These are phyloP conservation scores for Nicotiana paniculata DNA, from an alignment of 257 asterid genomes.

Conservation along the genomic window DNA sequence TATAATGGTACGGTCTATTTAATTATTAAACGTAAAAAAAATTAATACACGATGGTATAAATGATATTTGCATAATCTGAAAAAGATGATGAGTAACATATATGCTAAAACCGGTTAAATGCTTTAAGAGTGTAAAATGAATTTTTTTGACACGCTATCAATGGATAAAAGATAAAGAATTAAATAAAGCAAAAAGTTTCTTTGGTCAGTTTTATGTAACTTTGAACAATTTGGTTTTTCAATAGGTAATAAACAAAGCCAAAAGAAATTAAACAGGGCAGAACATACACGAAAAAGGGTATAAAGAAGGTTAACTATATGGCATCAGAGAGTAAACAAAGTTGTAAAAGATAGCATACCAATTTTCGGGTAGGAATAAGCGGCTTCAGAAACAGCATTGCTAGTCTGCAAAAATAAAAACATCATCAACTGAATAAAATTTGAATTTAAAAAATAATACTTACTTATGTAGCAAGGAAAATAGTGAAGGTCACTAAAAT, in stretches of 20 bases:
- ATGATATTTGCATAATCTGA: too few relatives aligned
- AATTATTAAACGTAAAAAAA: too few relatives aligned
- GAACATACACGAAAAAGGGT: neutral
- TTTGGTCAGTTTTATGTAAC: too few relatives aligned
- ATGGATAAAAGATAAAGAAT: too few relatives aligned
- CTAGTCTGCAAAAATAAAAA: constrained; percentile 33
- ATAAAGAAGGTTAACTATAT: neutral
- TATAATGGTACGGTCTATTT: neutral
- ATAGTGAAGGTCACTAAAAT: neutral
- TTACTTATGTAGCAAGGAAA: neutral
- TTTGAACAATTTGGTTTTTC: too few relatives aligned
- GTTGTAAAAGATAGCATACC: constrained; percentile 17
- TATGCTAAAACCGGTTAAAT: too few relatives aligned
- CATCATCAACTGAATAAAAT: neutral
- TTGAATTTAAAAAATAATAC: neutral
- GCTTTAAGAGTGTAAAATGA: too few relatives aligned
- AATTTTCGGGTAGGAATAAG: constrained; percentile 11
- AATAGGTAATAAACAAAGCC: too few relatives aligned
- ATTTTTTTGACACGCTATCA: too few relatives aligned
- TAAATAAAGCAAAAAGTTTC: too few relatives aligned
- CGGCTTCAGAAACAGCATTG: constrained; percentile 20
- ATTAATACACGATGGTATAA: neutral
- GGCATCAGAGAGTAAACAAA: neutral
- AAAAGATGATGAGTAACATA: too few relatives aligned
- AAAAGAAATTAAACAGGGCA: neutral